Evolutionary conservation across 441 rosid species (phyloP), one percentile per base, ranked within the genome.

Genomic region (Eutrema salsugineum): DNA sequence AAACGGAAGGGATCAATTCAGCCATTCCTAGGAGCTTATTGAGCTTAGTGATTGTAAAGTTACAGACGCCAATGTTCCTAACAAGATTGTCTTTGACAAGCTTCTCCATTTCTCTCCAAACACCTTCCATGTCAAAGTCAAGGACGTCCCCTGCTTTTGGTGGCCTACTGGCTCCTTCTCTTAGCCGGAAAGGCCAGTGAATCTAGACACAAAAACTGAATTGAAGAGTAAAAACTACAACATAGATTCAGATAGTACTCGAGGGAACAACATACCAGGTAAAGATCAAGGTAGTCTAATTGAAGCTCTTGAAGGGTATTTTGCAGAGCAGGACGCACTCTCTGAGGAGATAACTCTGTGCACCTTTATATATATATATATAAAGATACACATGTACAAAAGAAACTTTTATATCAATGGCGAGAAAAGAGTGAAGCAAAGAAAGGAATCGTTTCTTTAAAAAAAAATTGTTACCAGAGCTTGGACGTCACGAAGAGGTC

Each of bases 21-120:
- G 85, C 80, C 42, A 80, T 68, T 3, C 50, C 58, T 9, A 83
- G 67, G 3, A 83, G 71, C 72, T 82, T 76, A 19, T 80, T 72
- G 71, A 84, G 84, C 81, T 83, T 86, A 60, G 80, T 73, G 10
- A 72, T 6, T 11, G 81, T 77, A 63, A 84, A 86, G 71, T 86
- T 84, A 76, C 82, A 75, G 6, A 84, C 69, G 11, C 88, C 84
- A 0, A 87, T 83, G 73, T 70, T 77, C 76, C 79, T 78, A 35
- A 86, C 84, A 8, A 82, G 68, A 50, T 79, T 77, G 5, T 79
- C 80, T 57, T 64, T 69, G 5, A 68, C 82, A 56, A 84, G 87
- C 54, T 75, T 77, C 70, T 83, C 88, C 87, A 86, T 79, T 72
- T 84, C 85, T 74, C 80, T 80, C 88, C 88, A 84, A 54, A 83